These are phyloP conservation scores for Colletotrichum destructivum DNA, from an alignment of 2,329 filamentous ascomycete species.

Conservation along the genomic window DNA sequence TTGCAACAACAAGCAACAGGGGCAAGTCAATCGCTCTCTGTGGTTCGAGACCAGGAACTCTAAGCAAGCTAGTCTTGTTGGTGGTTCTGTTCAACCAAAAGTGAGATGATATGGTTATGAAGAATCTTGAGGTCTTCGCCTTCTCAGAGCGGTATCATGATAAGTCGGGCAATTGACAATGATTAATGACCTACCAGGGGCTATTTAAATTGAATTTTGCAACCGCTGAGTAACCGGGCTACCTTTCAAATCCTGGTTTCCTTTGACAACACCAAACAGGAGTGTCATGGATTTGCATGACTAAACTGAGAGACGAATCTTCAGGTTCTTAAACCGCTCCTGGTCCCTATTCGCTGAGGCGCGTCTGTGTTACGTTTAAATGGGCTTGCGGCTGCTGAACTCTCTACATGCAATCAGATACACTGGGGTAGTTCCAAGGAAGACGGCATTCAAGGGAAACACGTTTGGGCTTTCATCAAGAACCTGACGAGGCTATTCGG, in stretches of 20 bases:
- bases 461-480: neutral
- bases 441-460: neutral
- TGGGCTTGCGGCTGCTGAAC: neutral
- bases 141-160: neutral
- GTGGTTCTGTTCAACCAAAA: too few species aligned
- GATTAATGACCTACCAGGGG: neutral
- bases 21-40: too few species aligned
- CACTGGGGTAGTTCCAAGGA: neutral
- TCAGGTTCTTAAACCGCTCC: neutral
- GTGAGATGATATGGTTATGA: too few species aligned
- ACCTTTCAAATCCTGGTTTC: neutral
- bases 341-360: neutral
- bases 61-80: too few species aligned
- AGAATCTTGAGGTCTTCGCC: neutral
- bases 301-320: neutral
- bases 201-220: neutral
- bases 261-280: neutral
- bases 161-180: neutral
- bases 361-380: neutral
- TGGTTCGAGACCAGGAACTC: too few species aligned
- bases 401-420: neutral
- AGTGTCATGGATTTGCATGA: neutral
- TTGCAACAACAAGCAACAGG: too few species aligned
- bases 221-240: neutral
- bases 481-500: neutral